Conservation (phyloP, 139 green algal genomes). For the Chlorella sp. region DNA sequence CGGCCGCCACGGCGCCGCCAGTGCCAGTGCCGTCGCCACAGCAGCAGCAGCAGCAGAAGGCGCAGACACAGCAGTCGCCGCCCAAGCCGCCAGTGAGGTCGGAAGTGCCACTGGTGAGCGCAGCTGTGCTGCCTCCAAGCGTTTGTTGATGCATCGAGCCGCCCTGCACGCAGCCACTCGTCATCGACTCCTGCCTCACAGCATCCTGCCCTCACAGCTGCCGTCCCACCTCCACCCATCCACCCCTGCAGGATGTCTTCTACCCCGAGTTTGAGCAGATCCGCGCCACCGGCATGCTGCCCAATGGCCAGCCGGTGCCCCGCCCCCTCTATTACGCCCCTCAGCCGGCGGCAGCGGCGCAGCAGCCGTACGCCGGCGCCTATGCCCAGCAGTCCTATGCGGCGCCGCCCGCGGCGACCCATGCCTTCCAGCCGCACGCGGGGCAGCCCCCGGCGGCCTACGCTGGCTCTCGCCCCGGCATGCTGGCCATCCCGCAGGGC, state of each 20-base stretch:
- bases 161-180: too few relatives aligned
- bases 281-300: slow-evolving; percentile 38
- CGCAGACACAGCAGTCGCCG: background rate
- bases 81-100: background rate
- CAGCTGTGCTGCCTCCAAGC: too few relatives aligned
- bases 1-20: background rate
- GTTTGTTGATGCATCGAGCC: too few relatives aligned
- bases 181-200: too few relatives aligned
- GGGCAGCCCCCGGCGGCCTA: background rate
- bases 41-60: too few relatives aligned
- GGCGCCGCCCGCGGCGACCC: background rate
- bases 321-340: background rate
- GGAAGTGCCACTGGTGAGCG: slow-evolving; percentile 27
- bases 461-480: too few relatives aligned
- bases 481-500: too few relatives aligned
- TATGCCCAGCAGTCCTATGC: background rate
- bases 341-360: background rate
- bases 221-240: background rate
- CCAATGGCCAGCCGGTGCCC: slow-evolving; percentile 30
- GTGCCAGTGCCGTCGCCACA: background rate
- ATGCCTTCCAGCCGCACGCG: background rate
- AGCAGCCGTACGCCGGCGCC: background rate
- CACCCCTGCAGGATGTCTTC: slow-evolving; percentile 22
- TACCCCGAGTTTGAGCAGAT: slow-evolving; percentile 45
- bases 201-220: too few relatives aligned